Base-by-base conservation (phyloP, 2,329 filamentous ascomycete species). In the Monilinia fructigena region DNA sequence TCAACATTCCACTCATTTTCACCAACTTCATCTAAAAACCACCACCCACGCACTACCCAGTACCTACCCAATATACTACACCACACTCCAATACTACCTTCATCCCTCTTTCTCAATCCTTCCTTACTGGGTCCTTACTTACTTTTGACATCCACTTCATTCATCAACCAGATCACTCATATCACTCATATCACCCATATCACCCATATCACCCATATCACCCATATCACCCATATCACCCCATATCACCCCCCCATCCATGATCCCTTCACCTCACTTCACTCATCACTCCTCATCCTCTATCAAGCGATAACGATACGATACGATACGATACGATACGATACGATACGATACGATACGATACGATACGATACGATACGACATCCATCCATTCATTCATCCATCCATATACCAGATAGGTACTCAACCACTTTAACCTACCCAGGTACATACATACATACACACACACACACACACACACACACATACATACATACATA, bases 281-380 rank as follows among this genome's bases (percentile, higher is more conserved):
- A n/a, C 4, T 20, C 14, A 10, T 20, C 14, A 10, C 12, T 4
- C 48, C 23, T 28, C 12, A 7, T 18, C 48, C 31, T 60, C n/a
- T 50, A 60, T 60, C 58, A 38, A 35, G 23, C 45, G 58, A 50
- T 61, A 61, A 61, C 56, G 45, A 50, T 60, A 35, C 40, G 38
- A 40, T 40, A 11, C 38, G 38, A 40, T 14, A 40, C 38, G 40
- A 42, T 42, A 42, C 40, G 12, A 16, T 14, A 40, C 38, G 38
- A 14, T 14, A 48, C 45, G 20, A 48, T 28, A 60, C 38, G 28
- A 28, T 2, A 28, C 38, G 40, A 42, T 42, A 42, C 40, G 12
- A 48, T 2, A 40, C 38, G 38, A 14, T 14, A 48, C 45, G 40
- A 14, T 14, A 48, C 45, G 28, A 28, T 28, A 28, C 28, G 28